Percentiles rank a stretch among this genome's conserved stretches.
Evolutionary conservation across 2,329 filamentous ascomycete species (phyloP).

Genomic region (Monilinia fructigena): DNA sequence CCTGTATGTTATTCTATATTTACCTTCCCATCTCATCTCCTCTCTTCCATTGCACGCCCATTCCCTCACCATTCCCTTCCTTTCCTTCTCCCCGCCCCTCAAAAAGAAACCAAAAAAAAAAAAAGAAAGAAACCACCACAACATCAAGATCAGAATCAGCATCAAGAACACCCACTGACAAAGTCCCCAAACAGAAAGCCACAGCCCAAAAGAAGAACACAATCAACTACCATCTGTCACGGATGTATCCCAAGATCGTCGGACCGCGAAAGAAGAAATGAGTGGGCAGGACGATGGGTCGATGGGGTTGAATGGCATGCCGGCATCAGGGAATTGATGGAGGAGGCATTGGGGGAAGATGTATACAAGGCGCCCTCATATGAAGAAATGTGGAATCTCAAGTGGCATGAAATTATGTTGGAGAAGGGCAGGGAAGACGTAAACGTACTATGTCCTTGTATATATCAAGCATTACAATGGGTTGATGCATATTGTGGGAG

Average conservation of each 20-base stretch:
- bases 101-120: too few relatives aligned
- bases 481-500: slow-evolving; percentile 5
- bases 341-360: neutral
- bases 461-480: slow-evolving; percentile 20
- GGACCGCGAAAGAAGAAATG: slow-evolving; percentile 66
- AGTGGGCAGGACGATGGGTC: slow-evolving; percentile 1
- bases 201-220: slow-evolving; percentile 63
- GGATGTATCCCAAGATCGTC: slow-evolving; percentile 73
- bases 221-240: slow-evolving; percentile 88
- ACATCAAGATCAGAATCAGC: too few relatives aligned
- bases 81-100: too few relatives aligned
- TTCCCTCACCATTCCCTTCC: too few relatives aligned
- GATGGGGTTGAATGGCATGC: too few relatives aligned
- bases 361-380: neutral
- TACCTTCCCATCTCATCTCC: neutral
- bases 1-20: slow-evolving; percentile 52
- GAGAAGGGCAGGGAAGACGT: neutral
- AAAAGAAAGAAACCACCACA: too few relatives aligned
- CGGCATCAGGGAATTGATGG: neutral
- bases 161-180: neutral
- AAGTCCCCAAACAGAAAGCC: slow-evolving; percentile 49
- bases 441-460: slow-evolving; percentile 15
- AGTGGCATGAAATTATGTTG: neutral
- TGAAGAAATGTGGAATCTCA: neutral
- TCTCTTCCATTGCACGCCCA: too few relatives aligned